Base-by-base conservation (phyloP, 2,329 filamentous ascomycete species). In the Botrytis galanthina region DNA sequence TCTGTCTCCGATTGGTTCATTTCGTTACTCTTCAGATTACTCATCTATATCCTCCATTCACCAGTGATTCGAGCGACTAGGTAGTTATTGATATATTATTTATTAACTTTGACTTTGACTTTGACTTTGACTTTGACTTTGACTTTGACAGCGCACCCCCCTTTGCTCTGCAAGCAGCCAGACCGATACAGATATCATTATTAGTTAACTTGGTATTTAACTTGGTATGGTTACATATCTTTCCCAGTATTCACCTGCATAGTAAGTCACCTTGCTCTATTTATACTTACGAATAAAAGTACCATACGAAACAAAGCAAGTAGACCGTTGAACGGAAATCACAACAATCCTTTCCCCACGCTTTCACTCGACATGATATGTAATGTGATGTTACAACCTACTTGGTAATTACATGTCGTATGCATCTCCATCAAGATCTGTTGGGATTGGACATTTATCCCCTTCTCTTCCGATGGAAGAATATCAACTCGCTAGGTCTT, bases 371-470 rank as follows among this genome's bases (percentile, higher is more conserved):
- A n/a, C 14, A 60, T n/a, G 48, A 51, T 51, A 14, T 51, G 37
- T 37, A 9, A 37, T 37, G 10, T 12, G 12, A 14, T 51, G 46
- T 70, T 62, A n/a, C n/a, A n/a, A n/a, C n/a, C n/a, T n/a, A n/a
- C n/a, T n/a, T n/a, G n/a, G n/a, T n/a, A n/a, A n/a, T n/a, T n/a
- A n/a, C n/a, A n/a, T n/a, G n/a, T n/a, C n/a, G n/a, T n/a, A n/a
- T n/a, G 57, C 69, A 71, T 51, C n/a, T 22, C 46, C 59, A 64
- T 64, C 59, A 60, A 71, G 57, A 71, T 71, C 44, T 57, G 70
- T 71, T 71, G 70, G 59, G 70, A 71, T 64, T 71, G 20, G 26
- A 29, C 16, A 48, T 63, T 57, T 39, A 54, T 54, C 32, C 44
- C 32, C 63, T 26, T 26, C 44, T 14, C 16, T 29, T 71, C 35